Conservation (phyloP, 2,329 filamentous ascomycete species). For the Ascochyta clinopodiicola region DNA sequence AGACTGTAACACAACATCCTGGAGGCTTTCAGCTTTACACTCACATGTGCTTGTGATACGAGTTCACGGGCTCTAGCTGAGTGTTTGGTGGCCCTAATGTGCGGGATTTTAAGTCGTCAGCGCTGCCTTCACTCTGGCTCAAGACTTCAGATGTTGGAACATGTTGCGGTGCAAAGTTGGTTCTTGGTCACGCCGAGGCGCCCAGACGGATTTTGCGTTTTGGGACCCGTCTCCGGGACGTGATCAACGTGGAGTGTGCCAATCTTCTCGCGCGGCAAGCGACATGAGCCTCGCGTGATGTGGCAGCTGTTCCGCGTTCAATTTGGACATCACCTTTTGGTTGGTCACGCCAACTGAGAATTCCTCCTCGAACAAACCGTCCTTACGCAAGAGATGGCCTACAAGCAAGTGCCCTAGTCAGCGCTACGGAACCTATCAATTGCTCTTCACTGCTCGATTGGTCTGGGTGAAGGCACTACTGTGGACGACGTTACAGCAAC, state of each 20-base stretch:
- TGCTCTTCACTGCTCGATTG: background rate
- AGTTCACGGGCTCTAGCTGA: background rate
- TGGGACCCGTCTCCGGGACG: conserved; percentile 13
- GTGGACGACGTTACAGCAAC: conserved; percentile 1
- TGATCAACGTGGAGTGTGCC: conserved; percentile 7
- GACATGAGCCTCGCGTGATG: conserved; percentile 5
- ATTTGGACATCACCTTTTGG: conserved; percentile 9
- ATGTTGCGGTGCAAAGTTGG: background rate
- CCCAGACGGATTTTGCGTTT: conserved; percentile 21
- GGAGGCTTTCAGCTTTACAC: background rate
- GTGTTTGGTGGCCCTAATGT: background rate
- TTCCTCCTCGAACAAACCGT: background rate
- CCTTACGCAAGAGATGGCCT: background rate
- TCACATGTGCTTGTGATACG: background rate
- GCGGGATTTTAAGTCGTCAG: background rate
- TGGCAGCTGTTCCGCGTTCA: conserved; percentile 11
- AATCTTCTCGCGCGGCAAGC: background rate
- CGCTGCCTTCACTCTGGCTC: conserved; percentile 3
- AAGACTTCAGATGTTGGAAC: background rate
- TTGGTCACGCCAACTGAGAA: background rate
- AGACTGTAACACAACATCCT: conserved; percentile 3
- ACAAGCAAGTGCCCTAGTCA: background rate
- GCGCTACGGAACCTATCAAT: background rate
- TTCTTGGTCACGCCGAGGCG: conserved; percentile 19
- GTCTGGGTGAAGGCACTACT: background rate